These are phyloP conservation scores for Epithemia pelagica DNA, from an alignment of 108 stramenopile genomes.

Conservation along the genomic window DNA sequence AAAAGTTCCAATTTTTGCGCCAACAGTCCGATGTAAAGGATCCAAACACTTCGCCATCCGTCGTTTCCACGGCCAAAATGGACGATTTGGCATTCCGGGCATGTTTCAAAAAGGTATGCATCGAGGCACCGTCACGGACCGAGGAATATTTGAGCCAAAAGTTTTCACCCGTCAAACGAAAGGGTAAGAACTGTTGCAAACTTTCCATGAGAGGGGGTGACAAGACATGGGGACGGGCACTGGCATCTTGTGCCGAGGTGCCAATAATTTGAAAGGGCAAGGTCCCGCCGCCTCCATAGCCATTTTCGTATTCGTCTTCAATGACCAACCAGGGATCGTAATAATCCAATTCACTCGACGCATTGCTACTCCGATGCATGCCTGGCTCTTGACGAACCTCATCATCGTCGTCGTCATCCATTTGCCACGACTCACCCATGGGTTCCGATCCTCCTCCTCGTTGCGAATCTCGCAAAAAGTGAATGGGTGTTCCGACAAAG, in stretches of 20 bases:
- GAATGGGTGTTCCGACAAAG: neutral
- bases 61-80: slow-evolving; percentile 65
- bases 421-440: neutral
- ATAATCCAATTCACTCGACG: slow-evolving; percentile 30
- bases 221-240: slow-evolving; percentile 62
- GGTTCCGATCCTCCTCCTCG: neutral
- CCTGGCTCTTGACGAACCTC: too few relatives aligned
- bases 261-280: slow-evolving; percentile 65
- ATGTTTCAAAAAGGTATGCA: slow-evolving; percentile 46
- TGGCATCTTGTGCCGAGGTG: slow-evolving; percentile 49
- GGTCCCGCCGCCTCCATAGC: slow-evolving; percentile 64
- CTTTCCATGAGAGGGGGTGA: slow-evolving; percentile 78
- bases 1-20: slow-evolving; percentile 58
- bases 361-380: too few relatives aligned
- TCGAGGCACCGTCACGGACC: slow-evolving; percentile 69
- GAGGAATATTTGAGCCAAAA: slow-evolving; percentile 68
- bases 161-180: slow-evolving; percentile 39
- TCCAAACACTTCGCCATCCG: slow-evolving; percentile 75
- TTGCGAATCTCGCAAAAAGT: slow-evolving; percentile 6
- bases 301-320: slow-evolving; percentile 62
- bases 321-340: slow-evolving; percentile 70
- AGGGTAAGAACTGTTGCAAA: slow-evolving; percentile 61
- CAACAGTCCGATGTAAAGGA: slow-evolving; percentile 53
- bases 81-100: slow-evolving; percentile 55
- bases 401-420: slow-evolving; percentile 31